Percentiles rank a stretch among this genome's conserved stretches.
Conservation (phyloP, 1,284 basidiomycete genomes). For the Singerocomus rubriflavus region DNA sequence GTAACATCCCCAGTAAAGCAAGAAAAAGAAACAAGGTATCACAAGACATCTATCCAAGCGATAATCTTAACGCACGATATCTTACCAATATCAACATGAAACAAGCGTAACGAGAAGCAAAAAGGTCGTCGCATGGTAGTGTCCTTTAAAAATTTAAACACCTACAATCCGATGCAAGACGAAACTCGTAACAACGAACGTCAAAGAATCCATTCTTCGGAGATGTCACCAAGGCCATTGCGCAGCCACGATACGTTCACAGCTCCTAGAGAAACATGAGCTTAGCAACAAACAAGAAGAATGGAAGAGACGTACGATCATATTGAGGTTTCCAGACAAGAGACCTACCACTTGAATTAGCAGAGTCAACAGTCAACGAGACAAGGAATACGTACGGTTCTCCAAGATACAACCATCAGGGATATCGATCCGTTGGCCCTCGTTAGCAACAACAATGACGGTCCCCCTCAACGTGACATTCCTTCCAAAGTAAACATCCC, state of each 20-base stretch:
- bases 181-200: neutral
- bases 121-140: constrained; percentile 3
- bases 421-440: constrained; percentile 93
- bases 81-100: constrained; percentile 3
- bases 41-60: neutral
- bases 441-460: constrained; percentile 87
- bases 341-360: constrained; percentile 38
- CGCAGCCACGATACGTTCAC: constrained; percentile 14
- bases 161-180: constrained; percentile 21
- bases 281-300: neutral
- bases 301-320: constrained; percentile 51
- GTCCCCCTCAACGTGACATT: constrained; percentile 88
- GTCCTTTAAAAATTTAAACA: constrained; percentile 19
- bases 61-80: constrained; percentile 4
- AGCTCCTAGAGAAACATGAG: constrained; percentile 28
- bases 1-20: neutral
- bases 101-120: neutral
- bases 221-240: neutral
- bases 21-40: neutral
- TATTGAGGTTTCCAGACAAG: constrained; percentile 65
- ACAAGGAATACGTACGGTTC: constrained; percentile 59
- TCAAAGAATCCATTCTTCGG: constrained; percentile 4
- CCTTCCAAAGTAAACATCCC: constrained; percentile 95
- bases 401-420: constrained; percentile 95
- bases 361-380: neutral